These are phyloP conservation scores for Sutorius eximius DNA, from an alignment of 1,284 basidiomycete genomes.

Conservation along the genomic window DNA sequence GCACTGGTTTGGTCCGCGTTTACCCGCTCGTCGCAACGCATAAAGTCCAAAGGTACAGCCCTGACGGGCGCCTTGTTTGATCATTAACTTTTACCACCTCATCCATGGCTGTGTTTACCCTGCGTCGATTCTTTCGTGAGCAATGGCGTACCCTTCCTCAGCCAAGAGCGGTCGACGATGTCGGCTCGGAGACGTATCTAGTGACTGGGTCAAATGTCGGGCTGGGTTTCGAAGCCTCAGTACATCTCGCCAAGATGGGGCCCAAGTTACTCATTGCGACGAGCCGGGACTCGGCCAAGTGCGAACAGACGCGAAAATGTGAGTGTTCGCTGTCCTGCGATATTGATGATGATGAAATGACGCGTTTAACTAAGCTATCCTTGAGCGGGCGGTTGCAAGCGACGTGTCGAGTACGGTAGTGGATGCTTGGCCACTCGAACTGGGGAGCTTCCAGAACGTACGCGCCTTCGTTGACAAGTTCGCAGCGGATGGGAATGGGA, in stretches of 20 bases:
- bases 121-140: constrained; percentile 16
- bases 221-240: constrained; percentile 33
- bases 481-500: constrained; percentile 7
- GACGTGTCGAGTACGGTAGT: neutral
- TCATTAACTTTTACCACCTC: neutral
- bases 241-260: constrained; percentile 25
- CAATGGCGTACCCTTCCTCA: constrained; percentile 19
- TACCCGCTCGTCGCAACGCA: neutral
- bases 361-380: constrained; percentile 19
- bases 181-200: constrained; percentile 27
- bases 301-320: constrained; percentile 25
- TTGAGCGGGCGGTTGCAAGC: constrained; percentile 1
- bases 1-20: neutral
- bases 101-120: constrained; percentile 13
- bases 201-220: constrained; percentile 35
- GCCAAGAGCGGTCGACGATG: constrained; percentile 13
- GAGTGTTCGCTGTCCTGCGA: neutral
- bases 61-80: neutral
- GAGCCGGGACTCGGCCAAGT: constrained; percentile 26
- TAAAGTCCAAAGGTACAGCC: neutral
- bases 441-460: constrained; percentile 25
- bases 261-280: constrained; percentile 30
- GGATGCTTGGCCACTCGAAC: constrained; percentile 20
- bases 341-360: neutral
- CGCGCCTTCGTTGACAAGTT: constrained; percentile 26